Base-by-base conservation (phyloP, 495 filamentous ascomycete genomes). In the Astrocystis sublimbata region DNA sequence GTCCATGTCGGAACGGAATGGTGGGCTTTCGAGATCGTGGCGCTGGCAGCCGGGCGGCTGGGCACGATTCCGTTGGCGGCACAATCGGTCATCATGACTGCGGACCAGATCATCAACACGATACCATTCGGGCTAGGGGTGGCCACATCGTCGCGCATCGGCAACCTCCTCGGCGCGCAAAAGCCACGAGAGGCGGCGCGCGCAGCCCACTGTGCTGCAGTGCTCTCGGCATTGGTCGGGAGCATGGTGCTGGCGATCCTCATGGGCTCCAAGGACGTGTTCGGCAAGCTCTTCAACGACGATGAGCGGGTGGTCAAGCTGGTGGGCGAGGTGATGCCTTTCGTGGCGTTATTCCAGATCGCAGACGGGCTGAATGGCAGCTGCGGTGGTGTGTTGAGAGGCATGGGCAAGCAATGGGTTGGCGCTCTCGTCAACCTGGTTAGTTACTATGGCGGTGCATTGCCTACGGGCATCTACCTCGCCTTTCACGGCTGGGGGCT, bases 11-110 rank as follows among this genome's bases (percentile, higher is more conserved):
- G 93, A 7, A 96, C 91, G 0, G 92, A 97, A 75, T 96, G 92
- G 92, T 96, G 92, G 92, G 92, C 92, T 0, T 96, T 96, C 65
- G 92, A 96, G 75, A 96, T 97, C 58, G 92, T 96, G n/a, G 92
- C 92, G 1, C 79, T 97, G 0, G 92, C 88, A 2, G 93, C 93
- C 4, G 93, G 93, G 9, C 81, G 86, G 8, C 81, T 97, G 0
- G 92, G 92, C 8, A 94, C 89, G 0, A 87, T 94, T 40, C 81
- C 92, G 0, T 81, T 96, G 0, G 93, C 93, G 10, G 88, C 92
- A 0, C 93, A 97, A 70, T 90, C 86, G 62, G 92, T 97, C 38
- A 93, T 96, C 73, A 96, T 96, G 92, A 96, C 93, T 0, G 88
- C 91, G 0, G 93, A 96, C 72, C 91, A 96, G 70, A 86, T 96